Percentiles rank a stretch among this genome's conserved stretches.
These are phyloP conservation scores for Ceratobasidium sp. DNA, from an alignment of 1,284 basidiomycete species.

Conservation along the genomic window DNA sequence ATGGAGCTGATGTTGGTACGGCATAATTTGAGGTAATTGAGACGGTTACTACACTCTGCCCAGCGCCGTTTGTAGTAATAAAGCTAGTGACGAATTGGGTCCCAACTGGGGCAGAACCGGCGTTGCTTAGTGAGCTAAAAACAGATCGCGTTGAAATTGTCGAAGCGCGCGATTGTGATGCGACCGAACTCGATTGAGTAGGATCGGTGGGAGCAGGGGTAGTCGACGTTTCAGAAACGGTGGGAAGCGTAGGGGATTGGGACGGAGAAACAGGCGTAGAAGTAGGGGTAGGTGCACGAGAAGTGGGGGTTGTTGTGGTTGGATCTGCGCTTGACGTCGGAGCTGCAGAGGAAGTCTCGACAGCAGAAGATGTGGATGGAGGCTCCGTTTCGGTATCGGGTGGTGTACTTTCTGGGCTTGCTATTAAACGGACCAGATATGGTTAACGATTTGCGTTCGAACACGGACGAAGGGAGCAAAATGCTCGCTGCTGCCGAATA, in stretches of 20 bases:
- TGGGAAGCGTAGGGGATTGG: slow-evolving; percentile 2
- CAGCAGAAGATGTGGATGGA: not conserved
- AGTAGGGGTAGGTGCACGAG: not conserved
- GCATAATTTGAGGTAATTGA: slow-evolving; percentile 17
- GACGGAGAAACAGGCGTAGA: slow-evolving; percentile 4
- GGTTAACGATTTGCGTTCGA: not conserved
- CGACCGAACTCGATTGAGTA: slow-evolving; percentile 3
- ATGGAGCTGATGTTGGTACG: slow-evolving; percentile 13
- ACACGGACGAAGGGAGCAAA: not conserved
- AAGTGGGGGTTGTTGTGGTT: not conserved
- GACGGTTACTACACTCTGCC: slow-evolving; percentile 21
- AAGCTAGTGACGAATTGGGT: slow-evolving; percentile 22
- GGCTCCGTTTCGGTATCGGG: slow-evolving; percentile 7
- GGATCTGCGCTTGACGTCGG: slow-evolving; percentile 2
- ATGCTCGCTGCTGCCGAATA: not conserved
- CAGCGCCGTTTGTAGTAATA: slow-evolving; percentile 25
- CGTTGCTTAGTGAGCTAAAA: not conserved
- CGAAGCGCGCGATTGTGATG: slow-evolving; percentile 23
- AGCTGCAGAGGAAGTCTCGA: not conserved
- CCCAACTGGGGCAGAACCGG: not conserved
- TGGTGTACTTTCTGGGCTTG: slow-evolving; percentile 18
- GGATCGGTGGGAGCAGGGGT: slow-evolving; percentile 14
- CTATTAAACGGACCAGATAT: slow-evolving; percentile 6
- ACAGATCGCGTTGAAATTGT: slow-evolving; percentile 1
- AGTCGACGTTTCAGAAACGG: slow-evolving; percentile 6